phyloP scores from a whole-genome alignment of 257 asterid species.

The Solanum sejunctum region DNA sequence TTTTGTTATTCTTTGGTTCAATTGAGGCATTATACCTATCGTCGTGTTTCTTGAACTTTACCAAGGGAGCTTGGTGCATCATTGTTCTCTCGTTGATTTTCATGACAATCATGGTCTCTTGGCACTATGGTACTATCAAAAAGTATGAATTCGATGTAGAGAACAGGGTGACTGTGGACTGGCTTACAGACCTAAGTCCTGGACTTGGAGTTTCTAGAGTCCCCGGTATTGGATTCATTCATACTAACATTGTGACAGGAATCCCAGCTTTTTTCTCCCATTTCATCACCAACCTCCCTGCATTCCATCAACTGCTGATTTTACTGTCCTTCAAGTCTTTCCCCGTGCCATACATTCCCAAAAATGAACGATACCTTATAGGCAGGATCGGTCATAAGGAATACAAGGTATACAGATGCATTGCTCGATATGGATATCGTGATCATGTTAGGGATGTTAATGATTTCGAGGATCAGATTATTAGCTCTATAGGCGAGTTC shows the following conservation, averaged over 20 bases:
- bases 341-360: conserved; percentile 58
- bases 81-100: conserved; percentile 34
- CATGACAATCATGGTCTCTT: conserved; percentile 54
- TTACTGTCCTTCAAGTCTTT: conserved; percentile 73
- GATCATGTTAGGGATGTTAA: conserved; percentile 55
- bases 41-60: conserved; percentile 44
- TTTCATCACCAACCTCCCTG: conserved; percentile 80
- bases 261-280: conserved; percentile 86
- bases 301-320: conserved; percentile 68
- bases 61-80: conserved; percentile 72
- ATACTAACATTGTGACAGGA: conserved; percentile 61
- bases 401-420: conserved; percentile 63
- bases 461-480: conserved; percentile 69
- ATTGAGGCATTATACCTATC: conserved; percentile 55
- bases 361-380: conserved; percentile 43
- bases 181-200: conserved; percentile 78
- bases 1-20: conserved; percentile 60
- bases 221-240: conserved; percentile 77
- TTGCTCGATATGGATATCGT: conserved; percentile 65
- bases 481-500: conserved; percentile 73
- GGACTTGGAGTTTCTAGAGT: conserved; percentile 72
- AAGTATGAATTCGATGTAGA: conserved; percentile 62
- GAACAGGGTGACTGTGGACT: conserved; percentile 68
- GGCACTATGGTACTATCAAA: conserved; percentile 91
- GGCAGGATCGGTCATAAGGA: conserved; percentile 81